A percentile compares a stretch with the other conserved stretches of the same genome.
These are phyloP conservation scores for Xylaria grammica DNA, from an alignment of 495 filamentous ascomycete species.

Conservation along the genomic window DNA sequence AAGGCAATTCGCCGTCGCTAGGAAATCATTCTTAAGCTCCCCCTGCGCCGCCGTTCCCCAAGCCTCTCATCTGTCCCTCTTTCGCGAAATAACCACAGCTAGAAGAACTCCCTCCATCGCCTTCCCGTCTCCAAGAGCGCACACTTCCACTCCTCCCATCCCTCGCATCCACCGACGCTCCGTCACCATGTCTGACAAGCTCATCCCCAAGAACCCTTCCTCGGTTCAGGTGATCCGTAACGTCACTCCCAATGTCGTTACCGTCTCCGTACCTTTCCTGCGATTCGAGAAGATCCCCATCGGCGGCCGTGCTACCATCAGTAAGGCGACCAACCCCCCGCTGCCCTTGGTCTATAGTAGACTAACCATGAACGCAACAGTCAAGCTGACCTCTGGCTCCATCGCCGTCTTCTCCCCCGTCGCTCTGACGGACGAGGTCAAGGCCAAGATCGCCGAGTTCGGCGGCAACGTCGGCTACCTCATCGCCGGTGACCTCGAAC, in stretches of 20 bases:
- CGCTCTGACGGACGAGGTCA: constrained; percentile 77
- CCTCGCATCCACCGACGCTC: constrained; percentile 15
- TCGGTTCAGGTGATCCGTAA: constrained; percentile 87
- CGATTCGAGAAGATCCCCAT: constrained; percentile 81
- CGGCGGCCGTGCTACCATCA: constrained; percentile 85
- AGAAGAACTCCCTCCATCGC: neutral
- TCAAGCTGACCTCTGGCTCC: constrained; percentile 73
- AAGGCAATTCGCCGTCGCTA: constrained; percentile 1
- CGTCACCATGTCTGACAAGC: constrained; percentile 49
- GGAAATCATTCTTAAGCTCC: constrained; percentile 19
- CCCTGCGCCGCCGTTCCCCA: constrained; percentile 8
- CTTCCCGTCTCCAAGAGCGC: neutral
- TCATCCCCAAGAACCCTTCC: constrained; percentile 65
- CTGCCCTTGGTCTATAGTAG: neutral
- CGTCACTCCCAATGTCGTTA: constrained; percentile 78
- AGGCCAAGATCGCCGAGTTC: constrained; percentile 65
- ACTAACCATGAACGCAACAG: constrained; percentile 46
- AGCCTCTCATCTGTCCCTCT: neutral
- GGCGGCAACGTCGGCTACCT: constrained; percentile 81
- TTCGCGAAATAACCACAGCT: constrained; percentile 8
- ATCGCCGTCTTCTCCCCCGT: constrained; percentile 94
- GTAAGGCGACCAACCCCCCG: constrained; percentile 51
- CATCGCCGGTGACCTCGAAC: constrained; percentile 84
- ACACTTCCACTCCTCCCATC: neutral
- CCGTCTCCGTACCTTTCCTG: constrained; percentile 81